Base-by-base conservation (phyloP, 306 rosid species). In the Canavalia ensiformis region DNA sequence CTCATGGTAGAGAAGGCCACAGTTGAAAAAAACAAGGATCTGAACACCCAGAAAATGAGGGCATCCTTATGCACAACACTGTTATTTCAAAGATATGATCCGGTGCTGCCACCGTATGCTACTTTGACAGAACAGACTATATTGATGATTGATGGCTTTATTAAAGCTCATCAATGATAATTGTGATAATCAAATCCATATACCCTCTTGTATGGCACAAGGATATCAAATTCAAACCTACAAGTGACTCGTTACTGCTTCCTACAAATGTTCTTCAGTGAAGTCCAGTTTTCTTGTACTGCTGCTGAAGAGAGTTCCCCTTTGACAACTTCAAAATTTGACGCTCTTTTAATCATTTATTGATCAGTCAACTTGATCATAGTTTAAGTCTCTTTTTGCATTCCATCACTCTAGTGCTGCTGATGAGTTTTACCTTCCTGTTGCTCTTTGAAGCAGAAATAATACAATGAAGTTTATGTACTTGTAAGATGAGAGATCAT, bases 261-360 rank as follows among this genome's bases (percentile, higher is more conserved):
- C 77, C 70, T 12, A 44, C 5, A 42, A 35, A 62, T 70, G 56
- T 70, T 74, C 68, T 70, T 75, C 69, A 51, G 7, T 60, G 75
- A 78, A 75, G 73, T 84, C 76, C 35, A 63, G 25, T 70, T 64
- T 67, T 72, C 81, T 77, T 52, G 76, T 68, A 33, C 75, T 70
- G 70, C 55, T 70, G 59, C 62, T 47, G 64, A 72, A 70, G 84
- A 85, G 87, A 88, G 91, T 88, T 88, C 87, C 89, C 89, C 91
- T 81, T 18, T 33, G 56, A 3, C 85, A 83, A 88, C 87, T 88
- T 85, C 87, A 83, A 88, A 59, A 60, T 33, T 72, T 65, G 60
- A 28, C 68, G 25, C 42, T 64, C 4, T 73, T 76, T 74, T 41
- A 29, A 57, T 64, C 64, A 44, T 56, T 76, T 54, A 0, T 35